These are phyloP conservation scores for Talaromyces sp. DNA, from an alignment of 2,329 filamentous ascomycete species.

Conservation along the genomic window DNA sequence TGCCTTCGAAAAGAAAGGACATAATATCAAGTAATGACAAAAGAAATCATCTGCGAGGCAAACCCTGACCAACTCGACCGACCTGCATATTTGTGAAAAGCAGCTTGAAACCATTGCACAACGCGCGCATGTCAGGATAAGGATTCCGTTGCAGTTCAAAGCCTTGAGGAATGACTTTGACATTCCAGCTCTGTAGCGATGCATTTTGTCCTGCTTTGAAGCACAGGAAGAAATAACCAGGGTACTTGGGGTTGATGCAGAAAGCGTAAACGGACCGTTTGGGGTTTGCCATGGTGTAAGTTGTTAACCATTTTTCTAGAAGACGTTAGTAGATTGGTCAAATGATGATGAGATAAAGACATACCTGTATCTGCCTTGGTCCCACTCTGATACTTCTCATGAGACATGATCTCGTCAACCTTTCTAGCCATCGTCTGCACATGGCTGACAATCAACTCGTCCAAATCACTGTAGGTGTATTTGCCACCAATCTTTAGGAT, in stretches of 20 bases:
- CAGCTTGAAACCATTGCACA: constrained; percentile 97
- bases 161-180: constrained; percentile 88
- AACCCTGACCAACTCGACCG: constrained; percentile 17
- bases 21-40: background rate
- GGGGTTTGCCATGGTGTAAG: constrained; percentile 94
- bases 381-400: constrained; percentile 88
- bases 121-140: constrained; percentile 90
- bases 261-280: constrained; percentile 92
- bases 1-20: background rate
- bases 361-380: constrained; percentile 79
- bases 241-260: constrained; percentile 87
- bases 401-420: constrained; percentile 90
- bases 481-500: constrained; percentile 82
- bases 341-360: background rate
- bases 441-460: constrained; percentile 95
- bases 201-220: constrained; percentile 86
- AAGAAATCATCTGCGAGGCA: constrained; percentile 15
- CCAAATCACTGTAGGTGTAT: constrained; percentile 90
- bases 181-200: constrained; percentile 72
- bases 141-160: constrained; percentile 85
- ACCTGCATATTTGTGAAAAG: constrained; percentile 66
- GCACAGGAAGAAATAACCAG: constrained; percentile 92
- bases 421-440: constrained; percentile 98
- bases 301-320: constrained; percentile 89
- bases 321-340: constrained; percentile 2